Base-by-base conservation (phyloP, 2,329 filamentous ascomycete species). In the Cladosporium oxysporum region DNA sequence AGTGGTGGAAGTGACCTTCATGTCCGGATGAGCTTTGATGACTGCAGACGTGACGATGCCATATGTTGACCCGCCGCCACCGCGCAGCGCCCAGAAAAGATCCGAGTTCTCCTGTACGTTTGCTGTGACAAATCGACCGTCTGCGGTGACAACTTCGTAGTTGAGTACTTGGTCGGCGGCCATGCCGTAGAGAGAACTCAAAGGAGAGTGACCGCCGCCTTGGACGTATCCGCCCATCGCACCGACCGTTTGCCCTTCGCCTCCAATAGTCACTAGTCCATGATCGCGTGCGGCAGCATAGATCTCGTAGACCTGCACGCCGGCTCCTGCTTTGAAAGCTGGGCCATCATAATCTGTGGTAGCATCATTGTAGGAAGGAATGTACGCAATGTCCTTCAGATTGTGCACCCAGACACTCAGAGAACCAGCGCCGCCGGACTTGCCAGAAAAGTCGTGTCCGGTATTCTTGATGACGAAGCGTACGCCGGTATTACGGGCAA, bases 11-110 rank as follows among this genome's bases (percentile, higher is more conserved):
- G 63, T 68, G 16, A 69, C 64, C 18, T 66, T 64, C 26, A 60
- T 44, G 28, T 72, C 71, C 18, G 58, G 21, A 44, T 49, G 41
- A 3, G 49, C 62, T 18, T 50, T 35, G 21, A 58, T 52, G 44
- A 53, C 49, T 14, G 58, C 62, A 18, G 62, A 65, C 1, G 73
- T 75, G 37, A 74, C 69, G 55, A 75, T 70, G n/a, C 70, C 72
- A 35, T 75, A 74, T 7, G 66, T 69, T 60, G 66, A 69, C 5
- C 68, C 71, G 11, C 71, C 73, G 12, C 73, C 72, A 11, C 85
- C 86, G 53, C 66, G 67, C n/a, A 75, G 65, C 23, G 72, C 73
- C 66, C 70, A 75, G 68, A 72, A 74, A 28, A 75, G 67, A 53
- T 75, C 73, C 5, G 68, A 47, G 62, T 71, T 66, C 12, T 68